Conservation (phyloP, 2,329 filamentous ascomycete genomes). For the Penicillium sp. region DNA sequence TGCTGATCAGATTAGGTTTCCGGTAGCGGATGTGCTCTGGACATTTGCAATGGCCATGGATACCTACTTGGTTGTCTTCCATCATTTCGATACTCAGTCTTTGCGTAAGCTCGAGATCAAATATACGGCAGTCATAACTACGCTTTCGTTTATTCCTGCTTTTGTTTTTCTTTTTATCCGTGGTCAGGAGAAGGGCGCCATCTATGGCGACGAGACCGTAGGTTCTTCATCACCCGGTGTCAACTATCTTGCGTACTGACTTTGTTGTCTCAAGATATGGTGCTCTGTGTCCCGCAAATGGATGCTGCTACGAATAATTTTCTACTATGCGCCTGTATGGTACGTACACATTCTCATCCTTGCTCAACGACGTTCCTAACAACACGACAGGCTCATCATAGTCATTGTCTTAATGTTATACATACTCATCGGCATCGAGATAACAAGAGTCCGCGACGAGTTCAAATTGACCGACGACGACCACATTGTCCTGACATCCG, state of each 20-base stretch:
- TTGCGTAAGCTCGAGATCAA: constrained; percentile 35
- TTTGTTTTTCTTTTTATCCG: constrained; percentile 37
- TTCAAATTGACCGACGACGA: constrained; percentile 32
- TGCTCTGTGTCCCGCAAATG: constrained; percentile 41
- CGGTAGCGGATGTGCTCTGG: constrained; percentile 41
- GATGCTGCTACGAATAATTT: constrained; percentile 37
- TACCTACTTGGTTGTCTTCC: constrained; percentile 40
- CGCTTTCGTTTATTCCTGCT: constrained; percentile 37
- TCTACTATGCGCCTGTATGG: constrained; percentile 43
- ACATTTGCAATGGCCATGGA: constrained; percentile 41
- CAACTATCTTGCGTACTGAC: not conserved
- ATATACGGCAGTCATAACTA: constrained; percentile 33
- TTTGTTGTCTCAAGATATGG: constrained; percentile 31
- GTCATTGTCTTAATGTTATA: constrained; percentile 23
- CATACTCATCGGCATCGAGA: constrained; percentile 33
- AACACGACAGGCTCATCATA: constrained; percentile 30
- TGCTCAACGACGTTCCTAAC: not conserved
- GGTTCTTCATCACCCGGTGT: constrained; percentile 7
- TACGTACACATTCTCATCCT: constrained; percentile 10
- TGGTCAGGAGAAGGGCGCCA: constrained; percentile 32
- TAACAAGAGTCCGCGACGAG: constrained; percentile 34
- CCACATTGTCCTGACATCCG: constrained; percentile 28
- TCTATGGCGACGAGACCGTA: constrained; percentile 41
- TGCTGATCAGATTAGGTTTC: constrained; percentile 30
- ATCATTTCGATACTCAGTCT: constrained; percentile 34